A percentile compares a stretch with the other conserved stretches of the same genome.
These are phyloP conservation scores for Cucurbita moschata DNA, from an alignment of 306 rosid genomes.

Conservation along the genomic window DNA sequence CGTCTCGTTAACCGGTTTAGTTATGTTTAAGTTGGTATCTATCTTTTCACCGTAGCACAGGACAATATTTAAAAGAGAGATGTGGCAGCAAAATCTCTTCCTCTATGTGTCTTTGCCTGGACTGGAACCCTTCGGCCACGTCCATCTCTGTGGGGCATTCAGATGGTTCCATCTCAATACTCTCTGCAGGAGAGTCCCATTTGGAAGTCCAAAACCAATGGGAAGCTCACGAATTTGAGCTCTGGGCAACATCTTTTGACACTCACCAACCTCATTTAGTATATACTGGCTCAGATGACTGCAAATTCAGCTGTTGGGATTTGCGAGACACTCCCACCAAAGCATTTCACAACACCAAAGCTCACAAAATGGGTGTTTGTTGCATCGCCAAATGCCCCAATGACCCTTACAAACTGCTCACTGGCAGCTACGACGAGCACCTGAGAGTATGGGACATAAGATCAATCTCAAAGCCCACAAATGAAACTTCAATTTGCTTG, in stretches of 20 bases:
- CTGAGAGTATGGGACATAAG: slow-evolving; percentile 78
- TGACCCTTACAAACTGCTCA: slow-evolving; percentile 42
- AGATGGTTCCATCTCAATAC: slow-evolving; percentile 53
- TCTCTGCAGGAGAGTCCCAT: slow-evolving; percentile 43
- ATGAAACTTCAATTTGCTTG: slow-evolving; percentile 45
- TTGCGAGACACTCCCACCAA: slow-evolving; percentile 49
- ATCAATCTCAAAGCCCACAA: slow-evolving; percentile 55
- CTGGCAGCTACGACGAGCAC: slow-evolving; percentile 74
- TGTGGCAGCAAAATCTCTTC: slow-evolving; percentile 36
- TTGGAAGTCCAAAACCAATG: slow-evolving; percentile 45
- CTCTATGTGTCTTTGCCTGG: slow-evolving; percentile 72
- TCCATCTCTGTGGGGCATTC: slow-evolving; percentile 66
- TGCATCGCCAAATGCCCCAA: slow-evolving; percentile 57
- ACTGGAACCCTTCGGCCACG: slow-evolving; percentile 68
- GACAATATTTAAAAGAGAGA: slow-evolving; percentile 31
- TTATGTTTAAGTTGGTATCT: too few relatives aligned
- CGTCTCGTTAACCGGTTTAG: too few relatives aligned
- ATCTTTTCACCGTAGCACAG: slow-evolving; percentile 21
- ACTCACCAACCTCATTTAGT: slow-evolving; percentile 66
- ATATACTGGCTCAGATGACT: slow-evolving; percentile 76
- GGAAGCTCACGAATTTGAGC: slow-evolving; percentile 88
- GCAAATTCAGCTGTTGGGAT: slow-evolving; percentile 84
- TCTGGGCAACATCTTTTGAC: slow-evolving; percentile 76
- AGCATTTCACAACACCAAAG: slow-evolving; percentile 57
- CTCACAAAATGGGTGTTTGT: slow-evolving; percentile 77